Base-by-base conservation (phyloP, 1,284 basidiomycete species). In the Apiotrichum mycotoxinovorans region DNA sequence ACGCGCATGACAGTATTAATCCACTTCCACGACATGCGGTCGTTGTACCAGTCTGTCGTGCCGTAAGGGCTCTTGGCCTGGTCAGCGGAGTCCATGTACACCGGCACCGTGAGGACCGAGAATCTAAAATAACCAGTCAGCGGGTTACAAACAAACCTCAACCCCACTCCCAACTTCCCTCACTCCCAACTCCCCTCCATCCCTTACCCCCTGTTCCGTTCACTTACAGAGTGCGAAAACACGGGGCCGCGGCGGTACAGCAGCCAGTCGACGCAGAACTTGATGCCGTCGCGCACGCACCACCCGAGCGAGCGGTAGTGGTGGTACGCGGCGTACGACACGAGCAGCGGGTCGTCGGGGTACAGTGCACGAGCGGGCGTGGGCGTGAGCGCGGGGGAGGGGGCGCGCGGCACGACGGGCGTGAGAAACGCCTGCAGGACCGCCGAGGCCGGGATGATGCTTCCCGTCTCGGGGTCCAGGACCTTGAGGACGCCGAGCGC, bases 301-400 rank as follows among this genome's bases (percentile, higher is more conserved):
- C 96, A 98, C n/a, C 96, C 96, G 5, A 98, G 82, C 2, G 93
- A 92, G 22, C 95, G 85, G 72, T 90, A 98, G 76, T 98, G 92
- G 73, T 98, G 95, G 71, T 95, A 97, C 9, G 85, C 86, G 49
- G 87, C 85, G 70, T 98, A 99, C 65, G 90, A 84, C 37, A 98
- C 80, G 35, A 99, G 79, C 77, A 97, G 93, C 0, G 94, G 93
- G 71, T 96, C 96, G 78, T 98, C 94, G 47, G 80, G 78, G 33
- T 72, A 66, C 15, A 71, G 57, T 10, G 62, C 53, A 12, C 14
- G 11, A 8, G 46, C 30, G 46, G 17, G 46, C 12, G 49, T 47
- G 12, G 54, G 43, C 22, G 41, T 50, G 42, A 45, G 52, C 11
- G 42, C 43, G 25, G 50, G 15, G 43, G 54, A 14, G 47, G 42